A percentile compares a stretch with the other conserved stretches of the same genome.
phyloP scores from a whole-genome alignment of 306 rosid genomes.

The Quercus glauca region DNA sequence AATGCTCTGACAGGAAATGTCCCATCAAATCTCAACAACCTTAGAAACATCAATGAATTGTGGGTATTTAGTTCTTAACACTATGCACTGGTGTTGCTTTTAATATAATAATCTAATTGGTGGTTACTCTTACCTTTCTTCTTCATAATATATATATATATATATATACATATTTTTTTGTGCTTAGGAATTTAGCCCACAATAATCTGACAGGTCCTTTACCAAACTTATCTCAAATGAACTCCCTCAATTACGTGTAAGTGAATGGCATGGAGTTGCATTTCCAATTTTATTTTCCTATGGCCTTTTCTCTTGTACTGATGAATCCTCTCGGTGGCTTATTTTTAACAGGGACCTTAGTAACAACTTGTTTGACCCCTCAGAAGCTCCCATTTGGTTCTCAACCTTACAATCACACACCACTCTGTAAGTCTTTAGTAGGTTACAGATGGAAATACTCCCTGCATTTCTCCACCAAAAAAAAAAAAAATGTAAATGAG shows the following conservation, averaged over 20 bases:
- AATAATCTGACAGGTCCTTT: slow-evolving; percentile 62
- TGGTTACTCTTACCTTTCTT: neutral
- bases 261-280: slow-evolving; percentile 25
- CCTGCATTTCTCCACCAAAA: too few species aligned
- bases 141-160: neutral
- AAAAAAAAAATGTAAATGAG: neutral
- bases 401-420: slow-evolving; percentile 59
- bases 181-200: slow-evolving; percentile 70
- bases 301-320: slow-evolving; percentile 13
- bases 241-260: slow-evolving; percentile 70
- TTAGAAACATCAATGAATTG: slow-evolving; percentile 66
- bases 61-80: slow-evolving; percentile 37
- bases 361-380: slow-evolving; percentile 67
- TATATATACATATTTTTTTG: neutral
- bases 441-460: neutral
- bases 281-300: slow-evolving; percentile 13
- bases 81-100: neutral
- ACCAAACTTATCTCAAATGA: slow-evolving; percentile 73
- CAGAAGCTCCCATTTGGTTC: slow-evolving; percentile 80
- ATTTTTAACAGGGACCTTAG: slow-evolving; percentile 71
- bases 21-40: slow-evolving; percentile 68
- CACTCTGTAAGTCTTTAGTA: slow-evolving; percentile 66
- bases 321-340: slow-evolving; percentile 12
- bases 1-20: slow-evolving; percentile 63
- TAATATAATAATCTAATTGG: neutral